These are phyloP conservation scores for Chrysoporthe austroafricana DNA, from an alignment of 2,329 filamentous ascomycete genomes.

Conservation along the genomic window DNA sequence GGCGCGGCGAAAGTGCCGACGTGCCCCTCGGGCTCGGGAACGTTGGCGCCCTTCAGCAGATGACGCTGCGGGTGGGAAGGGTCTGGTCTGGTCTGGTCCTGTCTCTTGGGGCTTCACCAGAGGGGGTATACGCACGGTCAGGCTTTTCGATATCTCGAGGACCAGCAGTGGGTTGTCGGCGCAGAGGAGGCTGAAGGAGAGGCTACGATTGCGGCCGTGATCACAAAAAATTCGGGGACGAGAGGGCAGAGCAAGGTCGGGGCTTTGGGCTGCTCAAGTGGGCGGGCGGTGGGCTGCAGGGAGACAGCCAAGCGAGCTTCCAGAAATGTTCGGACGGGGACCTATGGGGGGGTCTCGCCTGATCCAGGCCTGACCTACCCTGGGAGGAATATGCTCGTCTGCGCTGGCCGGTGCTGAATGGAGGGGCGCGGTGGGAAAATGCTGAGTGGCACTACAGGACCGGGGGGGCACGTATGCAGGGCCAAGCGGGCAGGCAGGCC, in stretches of 20 bases:
- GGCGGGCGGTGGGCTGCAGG: constrained; percentile 23
- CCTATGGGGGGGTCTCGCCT: not conserved
- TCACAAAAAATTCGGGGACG: constrained; percentile 29
- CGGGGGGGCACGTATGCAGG: constrained; percentile 8
- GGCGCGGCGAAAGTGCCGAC: constrained; percentile 16
- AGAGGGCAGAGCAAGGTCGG: constrained; percentile 21
- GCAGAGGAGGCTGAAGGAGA: constrained; percentile 12
- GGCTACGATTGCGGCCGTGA: constrained; percentile 15
- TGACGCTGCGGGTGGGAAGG: not conserved
- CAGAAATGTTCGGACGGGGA: constrained; percentile 24
- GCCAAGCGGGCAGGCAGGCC: not conserved
- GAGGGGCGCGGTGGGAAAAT: constrained; percentile 18
- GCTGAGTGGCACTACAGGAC: constrained; percentile 24
- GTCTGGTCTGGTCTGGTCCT: not conserved
- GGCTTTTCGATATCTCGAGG: constrained; percentile 8
- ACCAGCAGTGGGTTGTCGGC: constrained; percentile 12
- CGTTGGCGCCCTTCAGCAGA: not conserved
- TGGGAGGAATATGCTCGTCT: not conserved
- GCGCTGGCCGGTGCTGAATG: constrained; percentile 21
- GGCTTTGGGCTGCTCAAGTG: constrained; percentile 21
- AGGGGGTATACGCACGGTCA: constrained; percentile 19
- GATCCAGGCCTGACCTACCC: no score
- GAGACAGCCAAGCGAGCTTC: constrained; percentile 24
- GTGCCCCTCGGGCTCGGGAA: constrained; percentile 19
- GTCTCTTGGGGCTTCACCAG: not conserved